Conservation (phyloP, 2,329 filamentous ascomycete genomes). For the Pseudocercospora fijiensis region DNA sequence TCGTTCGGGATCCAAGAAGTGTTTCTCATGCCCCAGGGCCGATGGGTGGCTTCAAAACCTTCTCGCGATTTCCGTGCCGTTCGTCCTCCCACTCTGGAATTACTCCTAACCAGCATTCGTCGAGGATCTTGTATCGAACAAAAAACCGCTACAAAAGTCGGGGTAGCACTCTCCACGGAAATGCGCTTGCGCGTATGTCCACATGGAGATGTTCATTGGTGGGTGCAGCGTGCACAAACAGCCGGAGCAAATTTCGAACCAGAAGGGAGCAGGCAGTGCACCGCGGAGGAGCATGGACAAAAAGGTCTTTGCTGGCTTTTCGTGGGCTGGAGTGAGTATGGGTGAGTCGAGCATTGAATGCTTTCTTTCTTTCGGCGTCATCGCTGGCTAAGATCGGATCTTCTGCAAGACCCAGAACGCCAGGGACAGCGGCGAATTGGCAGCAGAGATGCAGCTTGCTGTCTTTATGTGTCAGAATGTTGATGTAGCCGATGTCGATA, state of each 20-base stretch:
- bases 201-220: neutral
- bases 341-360: neutral
- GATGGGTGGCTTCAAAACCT: neutral
- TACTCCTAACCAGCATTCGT: neutral
- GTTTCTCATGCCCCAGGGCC: neutral
- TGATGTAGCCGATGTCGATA: neutral
- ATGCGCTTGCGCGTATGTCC: neutral
- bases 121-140: too few relatives aligned
- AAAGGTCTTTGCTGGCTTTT: neutral
- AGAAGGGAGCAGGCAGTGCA: neutral
- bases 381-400: neutral
- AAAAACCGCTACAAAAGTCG: neutral
- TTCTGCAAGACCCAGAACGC: too few relatives aligned
- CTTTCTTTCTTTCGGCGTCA: neutral
- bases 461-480: neutral
- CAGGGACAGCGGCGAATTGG: neutral
- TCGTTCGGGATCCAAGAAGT: neutral
- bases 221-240: neutral
- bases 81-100: neutral
- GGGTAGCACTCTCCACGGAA: neutral
- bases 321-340: neutral
- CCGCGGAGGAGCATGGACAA: neutral
- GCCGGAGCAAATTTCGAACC: neutral
- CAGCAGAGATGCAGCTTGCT: neutral
- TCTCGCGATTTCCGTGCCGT: neutral